phyloP scores from a whole-genome alignment of 129 eudicot genomes.

The Lactuca sativa region DNA sequence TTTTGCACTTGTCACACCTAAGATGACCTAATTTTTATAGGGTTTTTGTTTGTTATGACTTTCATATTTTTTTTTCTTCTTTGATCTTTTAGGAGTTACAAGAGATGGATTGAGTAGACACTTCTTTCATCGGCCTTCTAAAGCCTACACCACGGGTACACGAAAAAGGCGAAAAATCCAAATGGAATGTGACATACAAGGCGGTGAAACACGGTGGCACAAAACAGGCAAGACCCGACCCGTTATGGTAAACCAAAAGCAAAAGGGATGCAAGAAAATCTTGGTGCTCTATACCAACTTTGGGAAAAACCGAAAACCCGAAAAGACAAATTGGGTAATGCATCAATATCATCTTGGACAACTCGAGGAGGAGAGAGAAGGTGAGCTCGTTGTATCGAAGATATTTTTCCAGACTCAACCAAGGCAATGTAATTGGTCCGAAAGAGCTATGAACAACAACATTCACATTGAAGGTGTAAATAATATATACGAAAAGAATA shows the following conservation, averaged over 20 bases:
- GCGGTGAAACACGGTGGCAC: conserved; percentile 95
- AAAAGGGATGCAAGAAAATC: conserved; percentile 95
- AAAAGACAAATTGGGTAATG: conserved; percentile 98
- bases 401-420: conserved; percentile 95
- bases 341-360: conserved; percentile 94
- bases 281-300: conserved; percentile 85
- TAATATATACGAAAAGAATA: conserved; percentile 24
- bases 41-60: conserved; percentile 29
- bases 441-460: conserved; percentile 30
- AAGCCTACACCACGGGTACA: conserved; percentile 98
- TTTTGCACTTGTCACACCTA: conserved; percentile 23
- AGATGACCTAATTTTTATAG: conserved; percentile 23
- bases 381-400: conserved; percentile 93
- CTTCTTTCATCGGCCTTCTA: conserved; percentile 94
- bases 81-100: conserved; percentile 62
- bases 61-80: conserved; percentile 7
- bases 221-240: conserved; percentile 95
- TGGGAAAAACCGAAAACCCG: conserved; percentile 88
- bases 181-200: conserved; percentile 79
- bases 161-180: conserved; percentile 89
- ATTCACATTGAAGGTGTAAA: conserved; percentile 19
- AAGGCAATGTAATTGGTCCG: conserved; percentile 76
- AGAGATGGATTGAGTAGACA: conserved; percentile 91
- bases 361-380: conserved; percentile 89
- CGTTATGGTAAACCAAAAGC: conserved; percentile 74